Evolutionary conservation across 1,284 basidiomycete genomes (phyloP), one percentile per base, ranked within the genome.

Genomic region (Malassezia obtusa): DNA sequence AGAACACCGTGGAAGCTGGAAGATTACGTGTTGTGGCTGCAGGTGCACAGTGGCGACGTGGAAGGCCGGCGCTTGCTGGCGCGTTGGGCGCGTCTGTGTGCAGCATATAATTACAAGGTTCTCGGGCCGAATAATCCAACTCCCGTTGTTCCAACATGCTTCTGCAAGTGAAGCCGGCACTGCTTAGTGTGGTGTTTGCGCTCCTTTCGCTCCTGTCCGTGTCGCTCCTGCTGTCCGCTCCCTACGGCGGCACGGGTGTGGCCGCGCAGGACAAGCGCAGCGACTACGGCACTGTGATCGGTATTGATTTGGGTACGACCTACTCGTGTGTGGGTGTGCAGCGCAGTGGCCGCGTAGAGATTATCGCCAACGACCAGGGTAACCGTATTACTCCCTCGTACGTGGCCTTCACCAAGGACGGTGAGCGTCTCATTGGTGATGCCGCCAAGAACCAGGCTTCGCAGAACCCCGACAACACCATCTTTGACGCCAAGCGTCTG

Each of bases 401-500:
- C 52, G 73, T 75, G 53, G 70, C 68, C 26, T 75, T 75, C 58
- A 63, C 64, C 44, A 55, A 56, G 26, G 87, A 89, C 9, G 65
- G 66, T 1, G 92, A 98, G 77, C 85, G 91, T 76, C 81, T 96
- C 28, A 77, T 80, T 65, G 79, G 79, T 62, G 79, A 80, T 58
- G 79, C 79, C 52, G 80, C 80, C 53, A 81, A 81, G 77, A 81
- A 81, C 75, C 80, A 81, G 71, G 79, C 78, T 40, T 77, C 80
- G 33, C 77, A 78, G 69, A 92, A 92, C 78, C 89, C 91, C 22
- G 77, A 83, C 75, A 95, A 95, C 79, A 96, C 91, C 53, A 59
- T 62, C 65, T 96, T 95, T 73, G 91, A 95, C 77, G 89, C 90
- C 58, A 96, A 96, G 77, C 90, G 91, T 79, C 82, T 96, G 60